Percentiles rank a stretch among this genome's conserved stretches.
These are phyloP conservation scores for Pisolithus sp. DNA, from an alignment of 768 basidiomycete species.

Conservation along the genomic window DNA sequence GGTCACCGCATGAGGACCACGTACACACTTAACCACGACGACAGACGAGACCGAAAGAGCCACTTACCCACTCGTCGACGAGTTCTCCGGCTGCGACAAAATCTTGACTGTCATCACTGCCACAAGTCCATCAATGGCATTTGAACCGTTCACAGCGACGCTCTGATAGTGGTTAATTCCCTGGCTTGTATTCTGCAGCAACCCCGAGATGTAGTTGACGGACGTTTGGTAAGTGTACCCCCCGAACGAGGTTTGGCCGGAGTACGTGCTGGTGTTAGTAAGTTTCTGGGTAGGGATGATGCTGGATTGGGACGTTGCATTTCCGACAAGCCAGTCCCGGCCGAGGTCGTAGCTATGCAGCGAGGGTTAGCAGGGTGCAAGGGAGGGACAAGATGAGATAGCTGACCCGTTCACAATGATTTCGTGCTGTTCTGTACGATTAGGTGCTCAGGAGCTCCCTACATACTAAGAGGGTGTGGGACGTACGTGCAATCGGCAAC, in stretches of 20 bases:
- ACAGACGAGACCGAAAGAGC: neutral
- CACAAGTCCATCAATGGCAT: slow-evolving; percentile 76
- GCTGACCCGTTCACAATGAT: slow-evolving; percentile 65
- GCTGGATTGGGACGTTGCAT: slow-evolving; percentile 51
- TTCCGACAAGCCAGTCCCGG: slow-evolving; percentile 82
- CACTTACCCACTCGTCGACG: slow-evolving; percentile 19
- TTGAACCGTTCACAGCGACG: slow-evolving; percentile 46
- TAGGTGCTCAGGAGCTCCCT: neutral
- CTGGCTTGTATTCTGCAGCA: slow-evolving; percentile 61
- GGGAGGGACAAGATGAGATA: neutral
- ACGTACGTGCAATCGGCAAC: slow-evolving; percentile 50
- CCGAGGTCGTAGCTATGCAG: slow-evolving; percentile 56
- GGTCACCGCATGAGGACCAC: no score
- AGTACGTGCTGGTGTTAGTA: slow-evolving; percentile 50
- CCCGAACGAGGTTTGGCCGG: slow-evolving; percentile 54
- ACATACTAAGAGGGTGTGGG: slow-evolving; percentile 11
- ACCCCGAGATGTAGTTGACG: slow-evolving; percentile 61
- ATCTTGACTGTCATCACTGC: slow-evolving; percentile 73
- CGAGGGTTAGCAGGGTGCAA: neutral
- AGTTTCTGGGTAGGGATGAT: slow-evolving; percentile 19
- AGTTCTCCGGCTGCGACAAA: slow-evolving; percentile 27
- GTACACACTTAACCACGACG: no score
- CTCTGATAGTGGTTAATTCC: slow-evolving; percentile 63
- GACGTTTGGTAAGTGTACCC: slow-evolving; percentile 71
- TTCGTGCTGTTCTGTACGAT: slow-evolving; percentile 49